A percentile compares a stretch with the other conserved stretches of the same genome.
Evolutionary conservation across 345 rosid genomes (phyloP).

Genomic region (Corymbia maculata): DNA sequence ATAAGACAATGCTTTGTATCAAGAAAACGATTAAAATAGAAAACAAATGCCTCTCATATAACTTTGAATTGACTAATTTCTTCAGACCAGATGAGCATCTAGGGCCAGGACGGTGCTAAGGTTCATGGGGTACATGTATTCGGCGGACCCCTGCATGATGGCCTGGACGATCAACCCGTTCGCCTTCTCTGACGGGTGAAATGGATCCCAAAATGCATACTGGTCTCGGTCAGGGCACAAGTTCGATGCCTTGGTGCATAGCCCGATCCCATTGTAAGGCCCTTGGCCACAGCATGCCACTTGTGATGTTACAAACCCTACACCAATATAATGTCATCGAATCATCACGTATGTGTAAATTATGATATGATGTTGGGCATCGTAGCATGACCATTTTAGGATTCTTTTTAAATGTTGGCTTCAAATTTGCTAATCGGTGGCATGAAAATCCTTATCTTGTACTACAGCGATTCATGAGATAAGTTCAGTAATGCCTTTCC

Average conservation of each 20-base stretch:
- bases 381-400: not conserved
- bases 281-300: slow-evolving; percentile 84
- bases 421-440: accelerated
- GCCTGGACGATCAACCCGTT: slow-evolving; percentile 38
- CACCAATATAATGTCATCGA: not conserved
- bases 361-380: not conserved
- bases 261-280: slow-evolving; percentile 60
- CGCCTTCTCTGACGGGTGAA: slow-evolving; percentile 71
- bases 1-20: not conserved
- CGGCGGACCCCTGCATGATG: slow-evolving; percentile 30
- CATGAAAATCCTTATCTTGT: not conserved
- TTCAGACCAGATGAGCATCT: slow-evolving; percentile 23
- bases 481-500: not conserved
- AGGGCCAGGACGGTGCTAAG: slow-evolving; percentile 48
- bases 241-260: slow-evolving; percentile 52
- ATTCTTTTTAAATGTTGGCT: not conserved
- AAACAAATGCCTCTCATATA: not conserved
- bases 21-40: not conserved
- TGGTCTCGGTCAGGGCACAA: slow-evolving; percentile 56
- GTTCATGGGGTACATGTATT: slow-evolving; percentile 71
- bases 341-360: not conserved
- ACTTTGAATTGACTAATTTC: not conserved
- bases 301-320: slow-evolving; percentile 59
- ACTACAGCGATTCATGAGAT: accelerated
- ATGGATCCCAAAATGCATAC: slow-evolving; percentile 67